These are phyloP conservation scores for Leishmania guyanensis DNA, from an alignment of 208 protist species.

Conservation along the genomic window DNA sequence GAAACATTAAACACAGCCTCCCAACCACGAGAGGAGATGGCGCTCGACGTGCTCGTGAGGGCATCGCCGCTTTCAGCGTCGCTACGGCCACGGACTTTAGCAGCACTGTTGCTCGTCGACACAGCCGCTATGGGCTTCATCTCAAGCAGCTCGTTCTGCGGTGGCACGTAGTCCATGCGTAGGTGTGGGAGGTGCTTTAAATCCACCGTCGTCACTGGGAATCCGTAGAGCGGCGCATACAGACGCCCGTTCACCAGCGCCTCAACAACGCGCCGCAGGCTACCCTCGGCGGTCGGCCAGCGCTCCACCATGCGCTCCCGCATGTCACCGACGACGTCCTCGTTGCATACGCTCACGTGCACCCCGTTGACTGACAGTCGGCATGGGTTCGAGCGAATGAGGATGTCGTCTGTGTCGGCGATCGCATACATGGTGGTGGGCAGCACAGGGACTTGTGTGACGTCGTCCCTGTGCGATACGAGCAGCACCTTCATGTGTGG, in stretches of 20 bases:
- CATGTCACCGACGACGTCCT: constrained; percentile 78
- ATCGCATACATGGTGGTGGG: constrained; percentile 83
- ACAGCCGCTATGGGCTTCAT: neutral
- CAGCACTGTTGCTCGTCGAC: neutral
- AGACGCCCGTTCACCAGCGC: constrained; percentile 62
- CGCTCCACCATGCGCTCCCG: constrained; percentile 76
- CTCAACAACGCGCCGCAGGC: constrained; percentile 81
- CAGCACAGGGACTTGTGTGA: constrained; percentile 80
- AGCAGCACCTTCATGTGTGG: constrained; percentile 73
- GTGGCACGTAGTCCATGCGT: constrained; percentile 57
- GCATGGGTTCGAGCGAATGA: constrained; percentile 84
- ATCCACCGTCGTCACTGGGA: constrained; percentile 60
- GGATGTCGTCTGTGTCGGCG: constrained; percentile 56
- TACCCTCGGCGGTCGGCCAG: constrained; percentile 70
- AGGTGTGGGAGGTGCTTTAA: constrained; percentile 61
- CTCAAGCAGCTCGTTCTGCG: constrained; percentile 23
- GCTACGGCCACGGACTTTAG: neutral
- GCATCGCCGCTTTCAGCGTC: constrained; percentile 2
- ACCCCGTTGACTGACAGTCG: constrained; percentile 78
- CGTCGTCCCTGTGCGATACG: constrained; percentile 74
- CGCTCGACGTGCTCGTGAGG: neutral
- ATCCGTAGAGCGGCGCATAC: constrained; percentile 71
- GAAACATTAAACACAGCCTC: constrained; percentile 15
- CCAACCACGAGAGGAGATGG: constrained; percentile 16
- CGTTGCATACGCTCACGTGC: constrained; percentile 84